Base-by-base conservation (phyloP, 2,329 filamentous ascomycete species). In the Monosporascus sp. region DNA sequence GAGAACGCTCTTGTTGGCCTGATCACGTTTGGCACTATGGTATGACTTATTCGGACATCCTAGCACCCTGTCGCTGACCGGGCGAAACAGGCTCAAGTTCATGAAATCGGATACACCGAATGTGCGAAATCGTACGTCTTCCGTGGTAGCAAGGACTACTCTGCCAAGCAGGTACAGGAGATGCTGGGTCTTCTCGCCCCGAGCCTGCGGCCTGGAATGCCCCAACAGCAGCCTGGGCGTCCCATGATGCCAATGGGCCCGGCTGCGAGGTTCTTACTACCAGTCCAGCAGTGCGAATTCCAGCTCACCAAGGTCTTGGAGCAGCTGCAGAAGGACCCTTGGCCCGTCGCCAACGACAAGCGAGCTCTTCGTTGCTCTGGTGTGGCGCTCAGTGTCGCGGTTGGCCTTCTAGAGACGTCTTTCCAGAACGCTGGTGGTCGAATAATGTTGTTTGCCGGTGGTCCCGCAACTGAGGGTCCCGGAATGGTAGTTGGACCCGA, bases 41-140 rank as follows among this genome's bases (percentile, higher is more conserved):
- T 90, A 78, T 54, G 75, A 57, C 55, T 50, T 15, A 35, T 46
- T 20, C 38, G 18, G 8, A 15, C 28, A 9, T 22, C 31, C 11
- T 22, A 43, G 4, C 9, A 5, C 18, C 45, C 48, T 40, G 37
- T 49, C 40, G 37, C 58, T 68, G 52, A 72, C 58, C 38, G 22
- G 53, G 65, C 43, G 60, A 47, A 22, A 15, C 61, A 91, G 88
- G 85, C 91, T 35, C 92, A 97, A 82, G 91, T 99, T 18, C 94
- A 99, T 70, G 94, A 99, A 74, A 90, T 99, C 62, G 94, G 94
- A 52, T 99, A 99, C 69, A 92, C 89, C 52, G 94, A 97, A 73
- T 99, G 94, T 73, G 91, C 94, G 60, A 99, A 97, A 74, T 97
- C 93, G 6, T 99, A 97, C 66, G 94, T 99, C 43, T 99, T 99